Evolutionary conservation across 2,329 filamentous ascomycete species (phyloP).

Genomic region (Colletotrichum nymphaeae): DNA sequence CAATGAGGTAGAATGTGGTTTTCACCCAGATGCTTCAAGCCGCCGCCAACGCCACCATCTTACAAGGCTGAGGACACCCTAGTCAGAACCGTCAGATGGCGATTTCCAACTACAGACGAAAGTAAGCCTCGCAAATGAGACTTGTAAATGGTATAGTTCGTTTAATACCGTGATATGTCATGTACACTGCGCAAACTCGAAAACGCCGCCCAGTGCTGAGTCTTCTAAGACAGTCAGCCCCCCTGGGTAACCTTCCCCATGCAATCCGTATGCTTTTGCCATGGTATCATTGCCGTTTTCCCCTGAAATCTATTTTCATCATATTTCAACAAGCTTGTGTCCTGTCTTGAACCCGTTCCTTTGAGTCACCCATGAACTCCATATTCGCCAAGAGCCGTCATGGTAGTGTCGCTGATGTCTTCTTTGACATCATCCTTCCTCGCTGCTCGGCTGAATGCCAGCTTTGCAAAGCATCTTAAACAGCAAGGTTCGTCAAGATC

Average conservation of each 20-base stretch:
- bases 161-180: not conserved
- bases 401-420: not conserved
- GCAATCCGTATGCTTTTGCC: constrained; percentile 33
- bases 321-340: not conserved
- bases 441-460: not conserved
- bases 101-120: not conserved
- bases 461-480: not conserved
- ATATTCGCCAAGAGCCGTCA: not conserved
- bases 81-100: not conserved
- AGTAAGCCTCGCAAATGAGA: not conserved
- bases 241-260: constrained; percentile 12
- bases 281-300: constrained; percentile 22
- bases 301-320: constrained; percentile 17
- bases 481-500: not conserved
- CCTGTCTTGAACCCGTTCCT: not conserved
- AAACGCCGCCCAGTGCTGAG: constrained; percentile 8
- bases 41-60: not conserved
- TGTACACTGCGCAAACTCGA: not conserved
- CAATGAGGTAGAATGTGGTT: not conserved
- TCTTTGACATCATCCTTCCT: not conserved
- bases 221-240: not conserved
- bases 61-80: not conserved
- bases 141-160: constrained; percentile 16
- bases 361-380: constrained; percentile 18
- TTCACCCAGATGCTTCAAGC: not conserved